A percentile compares a stretch with the other conserved stretches of the same genome.
Evolutionary conservation across 768 basidiomycete species (phyloP).

Genomic region (Mycena sanguinolenta): DNA sequence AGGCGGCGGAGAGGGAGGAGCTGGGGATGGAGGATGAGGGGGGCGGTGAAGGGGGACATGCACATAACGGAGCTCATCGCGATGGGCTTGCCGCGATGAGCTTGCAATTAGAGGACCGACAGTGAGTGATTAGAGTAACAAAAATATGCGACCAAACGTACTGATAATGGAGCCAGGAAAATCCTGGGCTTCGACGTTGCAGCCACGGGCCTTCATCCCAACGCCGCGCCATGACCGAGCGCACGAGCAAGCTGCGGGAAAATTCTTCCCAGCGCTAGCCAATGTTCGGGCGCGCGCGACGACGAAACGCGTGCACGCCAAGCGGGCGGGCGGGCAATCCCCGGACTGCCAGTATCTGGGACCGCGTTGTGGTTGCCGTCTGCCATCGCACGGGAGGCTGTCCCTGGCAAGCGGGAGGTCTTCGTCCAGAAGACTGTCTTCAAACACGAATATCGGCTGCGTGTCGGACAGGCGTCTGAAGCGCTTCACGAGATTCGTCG

Average conservation of each 20-base stretch:
- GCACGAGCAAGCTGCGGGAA: constrained; percentile 20
- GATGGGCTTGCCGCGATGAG: too few relatives aligned
- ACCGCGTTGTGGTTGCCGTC: constrained; percentile 42
- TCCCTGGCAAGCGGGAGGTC: not conserved
- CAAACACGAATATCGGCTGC: constrained; percentile 7
- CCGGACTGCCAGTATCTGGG: too few relatives aligned
- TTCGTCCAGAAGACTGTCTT: constrained; percentile 12
- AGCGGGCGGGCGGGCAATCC: too few relatives aligned
- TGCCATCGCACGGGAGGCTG: not conserved
- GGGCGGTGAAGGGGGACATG: too few relatives aligned
- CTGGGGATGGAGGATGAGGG: too few relatives aligned
- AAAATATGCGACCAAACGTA: too few relatives aligned
- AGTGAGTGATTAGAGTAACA: too few relatives aligned
- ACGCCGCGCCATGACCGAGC: constrained; percentile 33
- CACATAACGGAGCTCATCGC: too few relatives aligned
- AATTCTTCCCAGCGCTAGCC: constrained; percentile 22
- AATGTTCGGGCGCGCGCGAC: too few relatives aligned
- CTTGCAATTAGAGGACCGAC: too few relatives aligned
- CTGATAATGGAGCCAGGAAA: not conserved
- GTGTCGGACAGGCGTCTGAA: constrained; percentile 28
- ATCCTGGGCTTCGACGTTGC: not conserved
- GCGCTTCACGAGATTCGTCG: constrained; percentile 33
- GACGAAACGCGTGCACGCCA: too few relatives aligned
- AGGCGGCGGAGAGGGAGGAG: not conserved
- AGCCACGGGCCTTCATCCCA: constrained; percentile 30